Conservation (phyloP, 2,329 filamentous ascomycete genomes). For the Botrytis hyacinthi region DNA sequence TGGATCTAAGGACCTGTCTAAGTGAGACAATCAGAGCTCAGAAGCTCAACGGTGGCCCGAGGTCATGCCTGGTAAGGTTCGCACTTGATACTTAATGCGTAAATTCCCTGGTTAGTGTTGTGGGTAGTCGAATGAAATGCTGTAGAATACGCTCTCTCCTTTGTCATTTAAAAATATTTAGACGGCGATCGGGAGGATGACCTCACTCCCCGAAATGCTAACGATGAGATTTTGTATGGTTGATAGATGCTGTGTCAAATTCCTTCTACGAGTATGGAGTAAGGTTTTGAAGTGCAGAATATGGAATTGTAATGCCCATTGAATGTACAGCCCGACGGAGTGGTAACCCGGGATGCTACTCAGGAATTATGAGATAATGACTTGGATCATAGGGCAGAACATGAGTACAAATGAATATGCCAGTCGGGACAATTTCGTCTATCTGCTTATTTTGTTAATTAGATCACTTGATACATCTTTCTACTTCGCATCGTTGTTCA, state of each 20-base stretch:
- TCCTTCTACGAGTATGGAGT: not conserved
- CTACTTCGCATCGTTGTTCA: not conserved
- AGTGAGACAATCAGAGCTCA: not conserved
- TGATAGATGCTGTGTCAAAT: not conserved
- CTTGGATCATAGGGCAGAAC: not conserved
- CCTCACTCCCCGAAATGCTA: not conserved
- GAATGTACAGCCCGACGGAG: conserved; percentile 14
- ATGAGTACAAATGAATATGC: not conserved
- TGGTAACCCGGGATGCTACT: conserved; percentile 14
- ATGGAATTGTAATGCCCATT: not conserved
- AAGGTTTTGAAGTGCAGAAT: not conserved
- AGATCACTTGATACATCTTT: conserved; percentile 12
- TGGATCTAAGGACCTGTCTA: not conserved
- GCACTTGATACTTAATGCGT: not conserved
- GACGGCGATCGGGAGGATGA: not conserved
- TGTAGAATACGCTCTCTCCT: not conserved
- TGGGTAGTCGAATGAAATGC: not conserved
- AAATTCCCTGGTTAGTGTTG: not conserved
- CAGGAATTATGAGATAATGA: not conserved
- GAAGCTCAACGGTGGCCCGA: conserved; percentile 8
- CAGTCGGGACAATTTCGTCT: not conserved
- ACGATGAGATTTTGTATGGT: not conserved
- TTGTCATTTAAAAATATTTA: not conserved
- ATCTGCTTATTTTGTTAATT: not conserved
- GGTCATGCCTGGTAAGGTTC: not conserved